Conservation (phyloP, 1,139 yeast genomes). For the Taphrina pruni region DNA sequence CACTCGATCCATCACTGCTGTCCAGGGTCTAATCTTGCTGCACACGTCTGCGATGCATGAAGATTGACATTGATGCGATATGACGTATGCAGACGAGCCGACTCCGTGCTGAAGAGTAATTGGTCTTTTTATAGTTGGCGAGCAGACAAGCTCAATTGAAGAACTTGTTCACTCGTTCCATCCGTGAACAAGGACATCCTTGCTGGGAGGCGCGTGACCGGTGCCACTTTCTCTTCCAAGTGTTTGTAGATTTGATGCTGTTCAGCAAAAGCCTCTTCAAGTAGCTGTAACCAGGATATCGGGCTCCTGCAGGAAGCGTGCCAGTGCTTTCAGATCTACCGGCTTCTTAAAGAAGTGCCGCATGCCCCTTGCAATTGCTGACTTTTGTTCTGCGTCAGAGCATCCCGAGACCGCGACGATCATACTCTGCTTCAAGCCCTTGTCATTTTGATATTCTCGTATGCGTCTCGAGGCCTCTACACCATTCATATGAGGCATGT, state of each 20-base stretch:
- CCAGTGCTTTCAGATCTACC: constrained; percentile 12
- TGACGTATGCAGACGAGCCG: neutral
- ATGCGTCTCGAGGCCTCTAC: constrained; percentile 18
- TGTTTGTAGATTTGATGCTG: too few relatives aligned
- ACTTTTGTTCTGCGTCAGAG: constrained; percentile 21
- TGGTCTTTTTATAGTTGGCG: too few relatives aligned
- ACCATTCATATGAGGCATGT: constrained; percentile 36
- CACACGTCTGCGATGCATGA: neutral
- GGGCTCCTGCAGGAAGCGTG: constrained; percentile 6
- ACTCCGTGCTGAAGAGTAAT: too few relatives aligned
- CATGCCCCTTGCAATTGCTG: constrained; percentile 18
- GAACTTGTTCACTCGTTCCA: too few relatives aligned
- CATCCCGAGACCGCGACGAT: constrained; percentile 35
- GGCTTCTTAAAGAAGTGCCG: constrained; percentile 28
- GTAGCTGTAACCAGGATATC: neutral
- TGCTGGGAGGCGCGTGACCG: too few relatives aligned
- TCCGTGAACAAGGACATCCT: too few relatives aligned
- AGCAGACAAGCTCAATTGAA: too few relatives aligned
- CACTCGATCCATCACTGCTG: neutral
- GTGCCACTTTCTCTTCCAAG: too few relatives aligned
- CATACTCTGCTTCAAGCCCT: neutral
- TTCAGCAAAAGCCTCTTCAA: neutral
- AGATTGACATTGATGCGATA: neutral
- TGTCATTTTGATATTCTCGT: constrained; percentile 1
- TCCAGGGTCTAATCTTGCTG: too few relatives aligned